phyloP scores from a whole-genome alignment of 306 rosid species.

The Vigna trinervia region DNA sequence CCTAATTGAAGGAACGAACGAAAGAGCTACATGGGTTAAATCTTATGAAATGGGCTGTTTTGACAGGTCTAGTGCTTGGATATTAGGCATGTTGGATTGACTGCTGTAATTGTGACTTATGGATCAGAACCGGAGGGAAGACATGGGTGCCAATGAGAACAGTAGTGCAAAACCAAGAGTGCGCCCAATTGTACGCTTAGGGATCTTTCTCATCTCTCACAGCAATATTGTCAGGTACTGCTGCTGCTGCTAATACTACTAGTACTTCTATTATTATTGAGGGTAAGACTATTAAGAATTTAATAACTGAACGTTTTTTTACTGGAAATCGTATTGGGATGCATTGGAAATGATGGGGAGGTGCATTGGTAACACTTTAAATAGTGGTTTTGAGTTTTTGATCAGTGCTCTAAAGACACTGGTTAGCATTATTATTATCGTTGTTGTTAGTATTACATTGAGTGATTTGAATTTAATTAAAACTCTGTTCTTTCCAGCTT shows the following conservation, averaged over 20 bases:
- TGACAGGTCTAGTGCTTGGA: background rate
- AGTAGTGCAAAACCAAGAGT: slow-evolving; percentile 47
- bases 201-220: slow-evolving; percentile 77
- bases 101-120: background rate
- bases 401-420: background rate
- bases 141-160: slow-evolving; percentile 52
- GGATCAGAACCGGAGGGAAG: slow-evolving; percentile 4
- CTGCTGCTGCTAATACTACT: background rate
- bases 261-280: background rate
- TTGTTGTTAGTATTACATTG: too few species aligned
- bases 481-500: slow-evolving; percentile 52
- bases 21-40: too few species aligned
- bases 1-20: too few species aligned
- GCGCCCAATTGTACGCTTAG: slow-evolving; percentile 77
- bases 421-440: background rate
- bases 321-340: background rate
- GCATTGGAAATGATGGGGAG: background rate
- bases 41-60: too few species aligned
- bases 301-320: background rate
- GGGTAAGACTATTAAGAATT: background rate
- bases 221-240: slow-evolving; percentile 69
- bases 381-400: background rate
- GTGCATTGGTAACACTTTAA: background rate
- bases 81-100: background rate
- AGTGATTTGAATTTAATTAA: background rate